Evolutionary conservation across 2,329 filamentous ascomycete species (phyloP), one percentile per base, ranked within the genome.

Genomic region (Xylariaceae sp.): DNA sequence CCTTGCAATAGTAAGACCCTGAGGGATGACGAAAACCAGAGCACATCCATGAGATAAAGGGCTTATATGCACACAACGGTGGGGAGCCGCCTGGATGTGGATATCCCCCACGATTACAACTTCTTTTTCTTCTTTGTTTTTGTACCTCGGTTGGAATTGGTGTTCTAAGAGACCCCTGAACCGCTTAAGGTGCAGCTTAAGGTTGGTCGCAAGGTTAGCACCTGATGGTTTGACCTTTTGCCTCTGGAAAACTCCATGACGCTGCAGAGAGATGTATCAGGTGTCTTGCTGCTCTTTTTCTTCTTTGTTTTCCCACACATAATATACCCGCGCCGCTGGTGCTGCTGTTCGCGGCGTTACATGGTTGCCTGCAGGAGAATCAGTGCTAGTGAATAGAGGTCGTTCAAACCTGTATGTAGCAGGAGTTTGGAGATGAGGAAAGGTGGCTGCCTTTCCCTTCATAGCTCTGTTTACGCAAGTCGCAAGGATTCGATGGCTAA

Each of bases 301-400:
- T 42, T 39, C 37, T n/a, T 16, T 41, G 15, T 52, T 48, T 54
- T 26, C 30, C 44, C 52, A 60, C 59, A 59, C 57, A 65, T 61
- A 65, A 65, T 65, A 65, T 65, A 65, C 63, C 63, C 63, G 61
- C 52, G 55, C 53, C 49, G 56, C 51, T 58, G 57, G 43, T 59
- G 51, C 36, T 47, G 32, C 32, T 34, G 55, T 49, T 56, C 44
- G 21, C 45, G 44, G 57, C 51, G 51, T 59, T 52, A 47, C 32
- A 48, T 54, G 44, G 58, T 53, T 59, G 54, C 53, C 8, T 26
- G 26, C 56, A 26, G 32, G 18, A 45, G 46, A 50, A 15, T 21
- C 15, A 37, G 42, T 36, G 37, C 36, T 29, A 29, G 41, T 47
- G 47, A n/a, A 46, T 47, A 39, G 26, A 36, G 34, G 47, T 48